Conservation (phyloP, 2,329 filamentous ascomycete species). For the Tothia fuscella region DNA sequence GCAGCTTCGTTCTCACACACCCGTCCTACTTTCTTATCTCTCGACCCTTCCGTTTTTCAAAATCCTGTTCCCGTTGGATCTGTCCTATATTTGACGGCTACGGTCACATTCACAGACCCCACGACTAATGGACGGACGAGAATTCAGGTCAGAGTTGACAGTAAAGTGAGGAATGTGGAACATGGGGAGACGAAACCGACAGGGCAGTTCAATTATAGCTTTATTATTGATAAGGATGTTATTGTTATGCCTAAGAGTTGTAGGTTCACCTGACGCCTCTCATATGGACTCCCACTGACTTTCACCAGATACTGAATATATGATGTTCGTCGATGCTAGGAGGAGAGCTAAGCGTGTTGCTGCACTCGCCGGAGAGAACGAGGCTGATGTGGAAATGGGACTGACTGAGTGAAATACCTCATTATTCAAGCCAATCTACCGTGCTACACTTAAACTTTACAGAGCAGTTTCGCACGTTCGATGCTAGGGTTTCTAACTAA, state of each 20-base stretch:
- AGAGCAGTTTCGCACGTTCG: too few relatives aligned
- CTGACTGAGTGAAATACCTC: too few relatives aligned
- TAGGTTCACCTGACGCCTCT: too few relatives aligned
- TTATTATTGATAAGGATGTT: slow-evolving; percentile 52
- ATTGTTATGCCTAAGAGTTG: slow-evolving; percentile 53
- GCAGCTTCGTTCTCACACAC: slow-evolving; percentile 59
- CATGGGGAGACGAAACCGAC: slow-evolving; percentile 56
- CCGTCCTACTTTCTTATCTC: slow-evolving; percentile 57
- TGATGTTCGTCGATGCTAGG: slow-evolving; percentile 52
- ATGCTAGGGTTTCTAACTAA: too few relatives aligned
- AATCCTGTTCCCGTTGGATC: slow-evolving; percentile 65
- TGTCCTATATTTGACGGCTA: slow-evolving; percentile 61
- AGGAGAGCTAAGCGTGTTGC: slow-evolving; percentile 41
- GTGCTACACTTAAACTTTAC: too few relatives aligned
- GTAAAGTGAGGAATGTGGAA: slow-evolving; percentile 60
- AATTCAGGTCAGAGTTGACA: slow-evolving; percentile 59
- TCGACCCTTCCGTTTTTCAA: slow-evolving; percentile 63
- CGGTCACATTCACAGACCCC: slow-evolving; percentile 60
- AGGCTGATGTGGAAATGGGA: background rate
- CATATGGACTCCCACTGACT: too few relatives aligned
- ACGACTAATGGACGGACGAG: slow-evolving; percentile 39
- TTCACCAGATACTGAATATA: slow-evolving; percentile 36
- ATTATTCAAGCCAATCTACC: too few relatives aligned
- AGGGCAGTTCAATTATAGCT: slow-evolving; percentile 67
- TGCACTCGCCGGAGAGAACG: background rate